Evolutionary conservation across 495 filamentous ascomycete genomes (phyloP).

Genomic region (Lichenothelia convexa): DNA sequence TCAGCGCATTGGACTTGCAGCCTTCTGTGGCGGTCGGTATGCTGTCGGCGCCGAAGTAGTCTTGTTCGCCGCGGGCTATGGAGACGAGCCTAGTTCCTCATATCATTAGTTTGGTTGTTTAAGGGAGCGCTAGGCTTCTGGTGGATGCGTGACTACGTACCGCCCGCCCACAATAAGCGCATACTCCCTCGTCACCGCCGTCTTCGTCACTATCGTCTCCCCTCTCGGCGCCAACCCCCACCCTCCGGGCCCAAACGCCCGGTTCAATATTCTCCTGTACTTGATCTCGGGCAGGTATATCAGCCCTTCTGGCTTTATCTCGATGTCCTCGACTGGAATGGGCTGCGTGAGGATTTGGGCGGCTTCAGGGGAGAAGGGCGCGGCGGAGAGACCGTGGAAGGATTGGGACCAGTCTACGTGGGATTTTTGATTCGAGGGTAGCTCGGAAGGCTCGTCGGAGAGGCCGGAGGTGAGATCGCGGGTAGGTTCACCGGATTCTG

Average conservation of each 20-base stretch:
- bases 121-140: background rate
- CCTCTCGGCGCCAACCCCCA: constrained; percentile 88
- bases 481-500: constrained; percentile 10
- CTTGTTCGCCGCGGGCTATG: constrained; percentile 84
- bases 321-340: constrained; percentile 56
- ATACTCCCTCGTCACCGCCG: constrained; percentile 85
- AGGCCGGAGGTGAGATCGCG: constrained; percentile 33
- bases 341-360: constrained; percentile 50
- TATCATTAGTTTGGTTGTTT: background rate
- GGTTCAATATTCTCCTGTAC: constrained; percentile 80
- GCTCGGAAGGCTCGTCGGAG: constrained; percentile 31
- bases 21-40: constrained; percentile 96
- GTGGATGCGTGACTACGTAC: constrained; percentile 31
- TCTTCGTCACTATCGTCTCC: constrained; percentile 76
- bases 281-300: constrained; percentile 97
- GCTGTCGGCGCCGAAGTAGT: constrained; percentile 79
- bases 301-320: constrained; percentile 94
- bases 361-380: constrained; percentile 60
- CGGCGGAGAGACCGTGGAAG: constrained; percentile 67
- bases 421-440: constrained; percentile 23
- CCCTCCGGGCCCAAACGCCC: constrained; percentile 82
- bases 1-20: constrained; percentile 89
- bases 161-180: constrained; percentile 76
- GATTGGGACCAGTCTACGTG: constrained; percentile 86
- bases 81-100: constrained; percentile 50